phyloP scores from a whole-genome alignment of 140 eudicot genomes.

The Oenanthe javanica region DNA sequence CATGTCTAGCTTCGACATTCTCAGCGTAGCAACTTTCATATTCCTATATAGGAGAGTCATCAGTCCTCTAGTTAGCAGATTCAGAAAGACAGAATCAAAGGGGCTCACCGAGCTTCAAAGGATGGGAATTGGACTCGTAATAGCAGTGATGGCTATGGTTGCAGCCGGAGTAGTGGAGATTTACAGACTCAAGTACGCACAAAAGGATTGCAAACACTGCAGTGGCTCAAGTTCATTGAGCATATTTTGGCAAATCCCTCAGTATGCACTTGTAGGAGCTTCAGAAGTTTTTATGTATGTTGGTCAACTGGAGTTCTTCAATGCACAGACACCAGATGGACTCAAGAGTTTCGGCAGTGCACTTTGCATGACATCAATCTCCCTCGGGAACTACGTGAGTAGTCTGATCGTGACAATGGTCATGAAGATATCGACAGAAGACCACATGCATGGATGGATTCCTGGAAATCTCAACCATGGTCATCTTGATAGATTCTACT shows the following conservation, averaged over 20 bases:
- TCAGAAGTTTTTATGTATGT: constrained; percentile 40
- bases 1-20: constrained; percentile 75
- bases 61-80: constrained; percentile 17
- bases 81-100: constrained; percentile 9
- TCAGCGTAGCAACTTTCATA: constrained; percentile 61
- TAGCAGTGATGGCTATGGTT: constrained; percentile 32
- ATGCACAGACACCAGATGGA: constrained; percentile 35
- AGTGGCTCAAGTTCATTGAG: constrained; percentile 20
- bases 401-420: constrained; percentile 24
- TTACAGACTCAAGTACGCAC: constrained; percentile 18
- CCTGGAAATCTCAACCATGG: constrained; percentile 19
- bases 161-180: constrained; percentile 28
- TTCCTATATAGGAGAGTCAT: constrained; percentile 39
- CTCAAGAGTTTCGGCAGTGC: constrained; percentile 35
- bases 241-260: constrained; percentile 41
- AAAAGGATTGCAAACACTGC: constrained; percentile 14
- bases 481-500: constrained; percentile 21
- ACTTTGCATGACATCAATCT: constrained; percentile 35
- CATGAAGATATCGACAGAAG: constrained; percentile 21
- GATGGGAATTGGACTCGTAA: constrained; percentile 35
- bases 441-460: constrained; percentile 24
- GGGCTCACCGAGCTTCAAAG: constrained; percentile 38
- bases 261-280: constrained; percentile 28
- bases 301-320: constrained; percentile 37
- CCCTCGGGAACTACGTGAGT: constrained; percentile 37